phyloP scores from a whole-genome alignment of 768 basidiomycete genomes.

The Lentinula raphanica region DNA sequence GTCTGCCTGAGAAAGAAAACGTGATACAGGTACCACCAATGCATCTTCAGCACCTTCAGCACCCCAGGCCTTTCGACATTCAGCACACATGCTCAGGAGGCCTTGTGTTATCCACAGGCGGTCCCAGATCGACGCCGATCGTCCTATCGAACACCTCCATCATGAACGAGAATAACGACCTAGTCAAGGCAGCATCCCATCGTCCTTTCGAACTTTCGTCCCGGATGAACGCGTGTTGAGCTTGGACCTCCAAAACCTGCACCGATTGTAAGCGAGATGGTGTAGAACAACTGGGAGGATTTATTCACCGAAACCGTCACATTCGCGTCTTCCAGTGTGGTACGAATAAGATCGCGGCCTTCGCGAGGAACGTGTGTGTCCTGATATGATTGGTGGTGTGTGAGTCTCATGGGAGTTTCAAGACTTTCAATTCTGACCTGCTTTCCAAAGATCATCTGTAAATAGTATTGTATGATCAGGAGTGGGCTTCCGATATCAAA shows the following conservation, averaged over 20 bases:
- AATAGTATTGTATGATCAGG: too few relatives aligned
- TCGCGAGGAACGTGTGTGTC: conserved; percentile 91
- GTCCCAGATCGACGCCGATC: conserved; percentile 80
- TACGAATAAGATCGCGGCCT: conserved; percentile 82
- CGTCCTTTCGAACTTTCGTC: conserved; percentile 90
- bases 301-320: conserved; percentile 63
- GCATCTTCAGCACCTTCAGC: too few relatives aligned
- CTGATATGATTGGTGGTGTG: conserved; percentile 26
- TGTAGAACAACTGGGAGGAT: not conserved
- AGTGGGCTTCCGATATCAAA: too few relatives aligned
- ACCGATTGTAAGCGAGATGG: conserved; percentile 4
- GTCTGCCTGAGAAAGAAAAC: too few relatives aligned
- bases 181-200: conserved; percentile 91
- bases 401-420: not conserved
- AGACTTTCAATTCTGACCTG: conserved; percentile 46
- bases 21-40: too few relatives aligned
- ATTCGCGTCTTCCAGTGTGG: conserved; percentile 74
- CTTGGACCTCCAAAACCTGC: conserved; percentile 92
- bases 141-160: conserved; percentile 92
- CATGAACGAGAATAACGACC: conserved; percentile 78
- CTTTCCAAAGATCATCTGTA: conserved; percentile 91
- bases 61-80: conserved; percentile 23
- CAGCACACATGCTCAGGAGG: conserved; percentile 78
- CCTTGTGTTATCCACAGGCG: conserved; percentile 38
- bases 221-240: conserved; percentile 94